Base-by-base conservation (phyloP, 2,329 filamentous ascomycete species). In the Ceratocystis papillata region DNA sequence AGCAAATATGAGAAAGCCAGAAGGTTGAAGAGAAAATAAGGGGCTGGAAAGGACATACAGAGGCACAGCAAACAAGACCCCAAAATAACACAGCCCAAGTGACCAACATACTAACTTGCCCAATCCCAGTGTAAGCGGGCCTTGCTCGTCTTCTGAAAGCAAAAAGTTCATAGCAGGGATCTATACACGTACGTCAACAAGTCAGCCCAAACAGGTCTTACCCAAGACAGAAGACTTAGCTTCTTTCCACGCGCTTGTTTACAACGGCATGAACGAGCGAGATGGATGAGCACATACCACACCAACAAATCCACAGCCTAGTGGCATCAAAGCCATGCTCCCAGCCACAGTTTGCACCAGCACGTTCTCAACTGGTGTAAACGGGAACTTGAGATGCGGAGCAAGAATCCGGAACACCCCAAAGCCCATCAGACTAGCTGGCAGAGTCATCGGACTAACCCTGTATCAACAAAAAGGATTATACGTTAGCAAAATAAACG, bases 341-440 rank as follows among this genome's bases (percentile, higher is more conserved):
- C 94, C 93, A 1, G 94, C 93, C 3, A 99, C 94, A 0, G 90
- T 96, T 77, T 99, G 94, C 10, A 99, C 89, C 25, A 99, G 81
- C 3, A 99, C 94, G 74, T 99, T 99, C 76, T 99, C 93, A 10
- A 97, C 88, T 0, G 94, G 92, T 3, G 88, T 90, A 72, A 99
- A 99, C 0, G 92, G 92, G 65, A 88, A 84, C 33, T 82, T 80
- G 37, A 96, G 79, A 69, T 89, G 84, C 57, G 83, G 84, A 0
- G 87, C 83, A 1, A 96, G 76, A 5, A 87, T 81, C 72, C 89
- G 90, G 80, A 99, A 99, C 71, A 96, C 88, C 10, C 91, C 93
- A 73, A 96, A 97, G 1, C 94, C 93, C 73, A 99, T 90, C 68
- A 99, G 79, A 25, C 91, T 94, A 1, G 91, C 89, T 0, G 94